Percentiles rank a stretch among this genome's conserved stretches.
Conservation (phyloP, 441 rosid genomes). For the Viola pubescens region DNA sequence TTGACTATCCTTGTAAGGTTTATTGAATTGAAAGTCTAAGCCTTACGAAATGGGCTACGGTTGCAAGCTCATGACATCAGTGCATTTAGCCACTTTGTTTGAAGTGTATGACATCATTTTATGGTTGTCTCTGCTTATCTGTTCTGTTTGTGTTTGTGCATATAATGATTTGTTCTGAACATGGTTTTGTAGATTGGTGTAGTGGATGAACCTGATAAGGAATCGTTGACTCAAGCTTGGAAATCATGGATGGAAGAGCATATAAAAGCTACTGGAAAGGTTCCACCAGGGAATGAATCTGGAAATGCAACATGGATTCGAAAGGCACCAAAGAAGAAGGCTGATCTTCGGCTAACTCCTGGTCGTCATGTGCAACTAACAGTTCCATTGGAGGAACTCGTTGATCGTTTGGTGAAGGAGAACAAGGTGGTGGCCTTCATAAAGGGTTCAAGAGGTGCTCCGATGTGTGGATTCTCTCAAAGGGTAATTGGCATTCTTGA, state of each 20-base stretch:
- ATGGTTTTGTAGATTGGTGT: conserved; percentile 44
- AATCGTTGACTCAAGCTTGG: conserved; percentile 66
- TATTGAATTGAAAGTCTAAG: no score
- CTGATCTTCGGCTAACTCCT: conserved; percentile 79
- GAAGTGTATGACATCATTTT: no score
- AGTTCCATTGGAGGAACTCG: conserved; percentile 58
- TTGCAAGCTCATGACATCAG: no score
- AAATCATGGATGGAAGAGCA: conserved; percentile 95
- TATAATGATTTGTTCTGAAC: neutral
- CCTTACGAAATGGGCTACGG: no score
- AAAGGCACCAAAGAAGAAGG: conserved; percentile 59
- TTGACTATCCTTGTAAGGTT: no score
- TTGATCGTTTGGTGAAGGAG: conserved; percentile 67
- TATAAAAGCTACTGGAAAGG: conserved; percentile 62
- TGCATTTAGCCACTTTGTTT: no score
- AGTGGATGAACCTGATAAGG: conserved; percentile 61
- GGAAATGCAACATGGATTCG: conserved; percentile 76
- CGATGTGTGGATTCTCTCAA: conserved; percentile 82
- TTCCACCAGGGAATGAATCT: conserved; percentile 77
- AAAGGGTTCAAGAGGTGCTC: conserved; percentile 84
- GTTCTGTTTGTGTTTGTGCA: neutral
- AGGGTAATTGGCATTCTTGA: conserved; percentile 76
- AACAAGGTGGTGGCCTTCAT: conserved; percentile 83
- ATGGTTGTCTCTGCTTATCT: no score
- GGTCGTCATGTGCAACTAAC: conserved; percentile 75